Evolutionary conservation across 805 yeast species (phyloP).

Genomic region (Hanseniaspora vineae): DNA sequence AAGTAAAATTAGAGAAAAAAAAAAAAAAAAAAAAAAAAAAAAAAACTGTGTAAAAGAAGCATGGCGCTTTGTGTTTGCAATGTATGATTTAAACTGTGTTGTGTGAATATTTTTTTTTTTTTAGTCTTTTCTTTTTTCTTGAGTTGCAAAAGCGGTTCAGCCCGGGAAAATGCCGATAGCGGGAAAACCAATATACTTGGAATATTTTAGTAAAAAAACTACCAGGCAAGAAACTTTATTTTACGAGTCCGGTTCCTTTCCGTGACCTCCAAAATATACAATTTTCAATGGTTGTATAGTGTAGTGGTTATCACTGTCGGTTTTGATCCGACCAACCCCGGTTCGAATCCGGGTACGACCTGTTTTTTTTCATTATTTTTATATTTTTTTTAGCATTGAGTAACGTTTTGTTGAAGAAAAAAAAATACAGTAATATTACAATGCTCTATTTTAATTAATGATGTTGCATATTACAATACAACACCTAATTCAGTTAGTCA

Average conservation of each 20-base stretch:
- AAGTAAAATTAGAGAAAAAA: no score
- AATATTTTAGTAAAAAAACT: no score
- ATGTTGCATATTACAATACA: no score
- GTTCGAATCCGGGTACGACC: conserved; percentile 84
- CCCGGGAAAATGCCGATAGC: background rate
- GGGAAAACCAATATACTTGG: background rate
- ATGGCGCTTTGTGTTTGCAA: no score
- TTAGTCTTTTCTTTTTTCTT: no score
- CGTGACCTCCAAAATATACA: background rate
- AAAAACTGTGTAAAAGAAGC: background rate
- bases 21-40: background rate
- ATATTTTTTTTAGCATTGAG: background rate
- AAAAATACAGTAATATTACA: background rate
- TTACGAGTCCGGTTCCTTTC: background rate
- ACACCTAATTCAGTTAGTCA: no score
- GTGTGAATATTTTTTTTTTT: no score
- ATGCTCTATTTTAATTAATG: no score
- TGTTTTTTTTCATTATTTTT: conserved; percentile 15
- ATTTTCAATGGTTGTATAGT: conserved; percentile 33
- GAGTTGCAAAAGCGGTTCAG: no score
- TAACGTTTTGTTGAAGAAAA: no score
- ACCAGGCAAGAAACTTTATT: no score
- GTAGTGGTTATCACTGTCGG: conserved; percentile 52
- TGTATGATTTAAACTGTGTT: no score
- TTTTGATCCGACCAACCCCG: conserved; percentile 61